Evolutionary conservation across 768 basidiomycete genomes (phyloP), one percentile per base, ranked within the genome.

Genomic region (Russula lepida): DNA sequence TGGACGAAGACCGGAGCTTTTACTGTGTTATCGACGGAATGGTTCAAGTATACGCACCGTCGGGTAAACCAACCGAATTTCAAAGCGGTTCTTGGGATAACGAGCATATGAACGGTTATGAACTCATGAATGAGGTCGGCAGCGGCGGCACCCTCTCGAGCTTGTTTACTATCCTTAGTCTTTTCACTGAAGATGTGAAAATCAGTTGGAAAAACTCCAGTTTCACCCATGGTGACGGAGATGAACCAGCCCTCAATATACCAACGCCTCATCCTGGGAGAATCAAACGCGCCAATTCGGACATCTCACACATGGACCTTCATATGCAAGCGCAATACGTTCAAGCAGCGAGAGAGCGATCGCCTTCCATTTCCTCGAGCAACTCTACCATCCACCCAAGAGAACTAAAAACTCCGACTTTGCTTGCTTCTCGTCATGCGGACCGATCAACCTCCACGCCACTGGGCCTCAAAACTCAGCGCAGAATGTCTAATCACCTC

Each of bases 11-110:
- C 75, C 92, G 92, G 68, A 93, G 87, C 64, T 99, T 99, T 74
- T 98, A 98, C 73, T 98, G 93, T 71, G 95, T 99, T 35, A 88
- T 98, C 33, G 97, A 99, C 71, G 97, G 97, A n/a, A 88, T 82
- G 63, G 95, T 95, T 15, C 92, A 99, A 69, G 92, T 98, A 12
- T 97, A 82, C 71, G 91, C 91, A 17, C 82, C 83, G 60, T 84
- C 85, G 0, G 84, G 82, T 6, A 79, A 81, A 64, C 74, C 75
- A 13, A 69, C 75, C 12, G 77, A 78, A 32, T 76, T 74, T n/a
- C 70, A 59, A 54, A 79, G 80, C 57, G 82, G 81, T 44, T 74
- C 81, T 13, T 90, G 86, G 85, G 90, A 91, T 41, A 84, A 86
- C 56, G 89, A 91, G 68, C 86, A 90, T 55, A 89, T 91, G 82